phyloP scores from a whole-genome alignment of 1,284 basidiomycete genomes.

The Boletus albobrunnescens region DNA sequence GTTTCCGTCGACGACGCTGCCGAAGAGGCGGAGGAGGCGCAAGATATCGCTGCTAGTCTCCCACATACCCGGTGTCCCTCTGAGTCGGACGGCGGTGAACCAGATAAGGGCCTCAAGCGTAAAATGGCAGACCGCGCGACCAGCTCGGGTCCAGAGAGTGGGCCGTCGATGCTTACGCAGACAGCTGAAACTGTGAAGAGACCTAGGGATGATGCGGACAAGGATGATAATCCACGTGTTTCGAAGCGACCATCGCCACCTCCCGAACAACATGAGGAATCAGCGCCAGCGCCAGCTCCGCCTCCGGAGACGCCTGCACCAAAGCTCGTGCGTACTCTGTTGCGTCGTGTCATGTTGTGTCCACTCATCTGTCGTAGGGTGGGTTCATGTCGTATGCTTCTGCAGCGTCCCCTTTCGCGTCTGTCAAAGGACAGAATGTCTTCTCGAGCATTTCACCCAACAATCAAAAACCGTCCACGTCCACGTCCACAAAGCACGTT shows the following conservation, averaged over 20 bases:
- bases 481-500: conserved; percentile 12
- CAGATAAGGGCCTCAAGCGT: conserved; percentile 59
- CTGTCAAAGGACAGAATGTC: conserved; percentile 62
- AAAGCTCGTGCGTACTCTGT: conserved; percentile 43
- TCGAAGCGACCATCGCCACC: conserved; percentile 65
- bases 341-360: conserved; percentile 1
- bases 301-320: conserved; percentile 33
- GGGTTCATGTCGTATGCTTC: conserved; percentile 77
- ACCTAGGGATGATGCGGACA: conserved; percentile 32
- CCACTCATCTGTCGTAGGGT: conserved; percentile 34
- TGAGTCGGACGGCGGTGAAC: conserved; percentile 38
- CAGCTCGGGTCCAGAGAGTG: conserved; percentile 34
- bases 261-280: conserved; percentile 45
- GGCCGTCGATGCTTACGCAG: conserved; percentile 9
- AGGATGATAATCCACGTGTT: conserved; percentile 43
- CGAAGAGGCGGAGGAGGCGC: conserved; percentile 22
- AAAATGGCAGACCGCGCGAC: conserved; percentile 49
- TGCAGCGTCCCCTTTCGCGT: conserved; percentile 62
- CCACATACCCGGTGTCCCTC: conserved; percentile 29
- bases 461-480: conserved; percentile 26
- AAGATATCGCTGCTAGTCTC: conserved; percentile 29
- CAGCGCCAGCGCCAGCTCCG: conserved; percentile 18
- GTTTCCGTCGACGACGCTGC: conserved; percentile 21
- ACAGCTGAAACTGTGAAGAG: conserved; percentile 30
- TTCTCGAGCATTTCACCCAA: conserved; percentile 42